Evolutionary conservation across 768 basidiomycete genomes (phyloP), one percentile per base, ranked within the genome.

Genomic region (Panaeolus cyanescens): DNA sequence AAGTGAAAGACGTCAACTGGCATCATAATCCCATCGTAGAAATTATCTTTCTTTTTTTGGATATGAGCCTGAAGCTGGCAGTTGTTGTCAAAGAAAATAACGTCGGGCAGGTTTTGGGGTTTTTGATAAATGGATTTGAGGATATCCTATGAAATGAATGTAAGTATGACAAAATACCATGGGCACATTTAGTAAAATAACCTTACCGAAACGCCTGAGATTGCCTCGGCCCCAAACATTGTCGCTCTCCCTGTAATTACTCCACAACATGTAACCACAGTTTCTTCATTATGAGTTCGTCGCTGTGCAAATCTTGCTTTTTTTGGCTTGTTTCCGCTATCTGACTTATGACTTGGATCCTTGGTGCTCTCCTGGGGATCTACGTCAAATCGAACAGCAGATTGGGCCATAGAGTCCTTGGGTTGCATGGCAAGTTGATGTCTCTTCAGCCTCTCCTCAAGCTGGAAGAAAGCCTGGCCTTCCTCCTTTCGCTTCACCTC

Each of bases 231-330:
- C 40, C 66, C 67, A 62, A 61, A 68, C 56, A 68, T 57, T 15
- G 69, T 68, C 32, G 60, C 66, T 5, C 64, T 45, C 0, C 64
- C 62, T 30, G 58, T 13, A 33, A 70, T 64, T 5, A 70, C 55
- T 8, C 65, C 67, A 63, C 65, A 68, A 22, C 59, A 56, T 28
- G 60, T 37, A 1, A 68, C 64, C 30, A 70, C 25, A 2, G 61
- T 31, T 54, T 70, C 67, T 59, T 68, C 65, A 57, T 68, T 70
- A 33, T 70, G 69, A 9, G 67, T 70, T 13, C 64, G 56, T 31
- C 63, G 54, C 2, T 62, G 59, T 12, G 56, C 54, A 60, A 68
- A 68, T 4, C 55, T 28, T 3, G 61, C 62, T 31, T 59, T 62
- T 15, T 55, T 31, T 9, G 30, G 45, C 28, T 54, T 36, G 39